Evolutionary conservation across 2,329 filamentous ascomycete species (phyloP), one percentile per base, ranked within the genome.

Genomic region (Trichoderma sp.): DNA sequence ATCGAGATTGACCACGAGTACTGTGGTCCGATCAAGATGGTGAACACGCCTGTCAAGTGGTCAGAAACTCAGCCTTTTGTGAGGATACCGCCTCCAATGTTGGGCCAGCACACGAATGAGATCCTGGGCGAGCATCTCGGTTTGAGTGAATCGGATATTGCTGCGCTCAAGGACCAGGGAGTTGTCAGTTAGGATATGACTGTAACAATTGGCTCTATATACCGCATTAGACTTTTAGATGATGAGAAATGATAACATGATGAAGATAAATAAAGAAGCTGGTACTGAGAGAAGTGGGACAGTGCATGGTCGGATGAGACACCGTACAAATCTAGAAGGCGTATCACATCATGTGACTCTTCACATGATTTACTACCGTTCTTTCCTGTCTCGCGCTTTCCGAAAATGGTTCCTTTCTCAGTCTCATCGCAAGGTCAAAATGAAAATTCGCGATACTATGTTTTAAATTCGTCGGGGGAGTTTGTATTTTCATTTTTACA

Each of bases 41-140:
- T 99, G 66, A 97, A 97, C 76, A 96, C 94, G 0, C 96, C 96
- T 0, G 90, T 99, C 69, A 99, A 99, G 79, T 97, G 94, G 79
- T 97, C 94, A 5, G 89, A 94, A 73, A 91, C 91, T 30, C 89
- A 86, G 73, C 93, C 94, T 0, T 87, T 88, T 4, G 89, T 97
- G 49, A 85, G 95, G 39, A 90, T 84, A 4, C 87, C 92, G 30
- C 96, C 96, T 21, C 96, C 96, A 1, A 91, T 90, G 8, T 81
- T 99, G 39, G 96, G 94, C 0, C 89, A 97, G 80, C 93, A 97
- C 79, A 97, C 94, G 0, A 84, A 93, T 72, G 91, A 96, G 78
- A 85, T 97, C 5, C 79, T 97, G 69, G 77, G 79, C 24, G 85
- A 86, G 28, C 77, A 93, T 26, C 79, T 96, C 21, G 88, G 89